Evolutionary conservation across 495 filamentous ascomycete genomes (phyloP).

Genomic region (Aspergillus taichungensis): DNA sequence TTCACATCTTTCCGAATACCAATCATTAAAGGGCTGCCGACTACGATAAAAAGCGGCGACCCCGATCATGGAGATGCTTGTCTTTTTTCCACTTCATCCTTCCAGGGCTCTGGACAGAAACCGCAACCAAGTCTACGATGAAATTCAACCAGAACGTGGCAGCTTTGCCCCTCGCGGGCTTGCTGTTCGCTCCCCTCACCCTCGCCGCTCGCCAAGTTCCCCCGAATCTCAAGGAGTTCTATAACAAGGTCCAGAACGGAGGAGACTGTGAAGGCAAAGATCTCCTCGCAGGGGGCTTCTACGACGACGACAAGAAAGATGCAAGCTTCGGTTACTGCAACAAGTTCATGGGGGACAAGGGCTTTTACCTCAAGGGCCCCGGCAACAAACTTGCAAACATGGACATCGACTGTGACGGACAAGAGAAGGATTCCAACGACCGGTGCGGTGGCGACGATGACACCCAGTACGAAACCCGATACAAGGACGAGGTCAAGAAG

Average conservation of each 20-base stretch:
- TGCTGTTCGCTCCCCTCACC: background rate
- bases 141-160: too few species aligned
- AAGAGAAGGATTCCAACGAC: constrained; percentile 34
- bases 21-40: too few species aligned
- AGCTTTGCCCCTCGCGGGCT: too few species aligned
- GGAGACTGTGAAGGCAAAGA: constrained; percentile 8
- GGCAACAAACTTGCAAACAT: constrained; percentile 31
- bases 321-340: constrained; percentile 19
- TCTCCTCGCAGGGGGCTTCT: constrained; percentile 16
- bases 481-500: constrained; percentile 34
- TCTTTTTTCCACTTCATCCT: too few species aligned
- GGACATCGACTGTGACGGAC: constrained; percentile 63
- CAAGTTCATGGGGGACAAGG: constrained; percentile 4
- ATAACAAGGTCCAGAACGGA: constrained; percentile 5
- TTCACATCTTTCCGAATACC: too few species aligned
- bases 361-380: constrained; percentile 21
- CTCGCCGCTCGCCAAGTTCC: background rate
- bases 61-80: too few species aligned
- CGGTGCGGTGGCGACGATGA: constrained; percentile 37
- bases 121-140: too few species aligned
- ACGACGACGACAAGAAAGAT: constrained; percentile 11
- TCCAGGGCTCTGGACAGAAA: too few species aligned
- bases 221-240: constrained; percentile 10
- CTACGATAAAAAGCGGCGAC: too few species aligned
- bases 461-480: constrained; percentile 46